Conservation (phyloP, 345 rosid genomes). For the Chamaenerion angustifolium region DNA sequence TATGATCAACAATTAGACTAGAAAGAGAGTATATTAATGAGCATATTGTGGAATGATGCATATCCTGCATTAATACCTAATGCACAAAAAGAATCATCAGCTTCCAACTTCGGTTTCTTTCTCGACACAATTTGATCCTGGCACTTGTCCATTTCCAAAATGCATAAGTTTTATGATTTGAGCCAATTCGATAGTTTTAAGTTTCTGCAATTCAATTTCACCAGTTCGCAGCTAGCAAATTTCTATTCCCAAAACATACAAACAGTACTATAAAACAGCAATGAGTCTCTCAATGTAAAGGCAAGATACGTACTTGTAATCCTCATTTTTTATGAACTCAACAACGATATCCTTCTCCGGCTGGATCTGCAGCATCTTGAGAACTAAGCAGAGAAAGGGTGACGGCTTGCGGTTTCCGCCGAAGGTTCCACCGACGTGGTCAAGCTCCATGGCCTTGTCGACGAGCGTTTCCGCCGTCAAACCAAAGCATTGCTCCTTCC, state of each 20-base stretch:
- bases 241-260: not conserved
- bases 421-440: constrained; percentile 67
- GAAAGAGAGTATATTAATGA: no score
- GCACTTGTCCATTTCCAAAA: no score
- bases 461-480: constrained; percentile 80
- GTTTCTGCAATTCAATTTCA: no score
- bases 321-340: constrained; percentile 83
- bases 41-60: not conserved
- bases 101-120: no score
- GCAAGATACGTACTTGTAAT: constrained; percentile 46
- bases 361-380: constrained; percentile 93
- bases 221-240: not conserved
- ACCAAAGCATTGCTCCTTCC: constrained; percentile 96
- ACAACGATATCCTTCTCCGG: constrained; percentile 90
- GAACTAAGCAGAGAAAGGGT: constrained; percentile 65
- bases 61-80: not conserved
- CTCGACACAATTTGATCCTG: no score
- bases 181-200: no score
- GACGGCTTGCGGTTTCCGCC: constrained; percentile 86
- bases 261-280: not conserved
- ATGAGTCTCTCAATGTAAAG: not conserved
- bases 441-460: constrained; percentile 91
- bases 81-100: not conserved
- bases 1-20: no score
- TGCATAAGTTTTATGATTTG: no score